Evolutionary conservation across 192 early-diverging fungal genomes (phyloP).

Genomic region (Coemansia pectinata): DNA sequence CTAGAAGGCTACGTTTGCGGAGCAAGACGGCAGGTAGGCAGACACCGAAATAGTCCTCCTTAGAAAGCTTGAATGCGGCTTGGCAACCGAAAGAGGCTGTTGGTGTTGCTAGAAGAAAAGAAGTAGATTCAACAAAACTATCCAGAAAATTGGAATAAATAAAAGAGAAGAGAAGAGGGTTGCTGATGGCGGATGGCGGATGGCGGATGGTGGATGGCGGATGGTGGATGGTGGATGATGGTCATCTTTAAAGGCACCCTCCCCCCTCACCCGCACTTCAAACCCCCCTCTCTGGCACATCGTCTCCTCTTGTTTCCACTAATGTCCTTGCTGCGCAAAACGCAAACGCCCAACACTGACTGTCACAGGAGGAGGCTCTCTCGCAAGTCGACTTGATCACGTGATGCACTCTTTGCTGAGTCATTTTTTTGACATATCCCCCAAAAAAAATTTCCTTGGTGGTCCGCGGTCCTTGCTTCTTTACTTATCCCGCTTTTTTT

Average conservation of each 20-base stretch:
- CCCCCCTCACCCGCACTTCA: too few species aligned
- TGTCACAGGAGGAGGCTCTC: not conserved
- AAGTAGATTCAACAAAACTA: not conserved
- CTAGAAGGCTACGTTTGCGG: constrained; percentile 5
- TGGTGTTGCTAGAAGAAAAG: not conserved
- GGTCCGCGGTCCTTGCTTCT: not conserved
- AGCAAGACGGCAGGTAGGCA: not conserved
- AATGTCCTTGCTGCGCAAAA: not conserved
- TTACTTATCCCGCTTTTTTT: not conserved
- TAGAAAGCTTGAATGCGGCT: not conserved
- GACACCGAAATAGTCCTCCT: not conserved
- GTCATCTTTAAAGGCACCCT: too few species aligned
- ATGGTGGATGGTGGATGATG: too few species aligned
- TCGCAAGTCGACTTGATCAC: not conserved
- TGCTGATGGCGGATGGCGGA: not conserved
- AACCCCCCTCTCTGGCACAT: not conserved
- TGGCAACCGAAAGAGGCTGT: not conserved
- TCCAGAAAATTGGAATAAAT: too few species aligned
- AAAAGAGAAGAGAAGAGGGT: not conserved
- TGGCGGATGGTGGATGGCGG: too few species aligned
- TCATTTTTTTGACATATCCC: not conserved
- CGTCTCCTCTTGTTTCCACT: not conserved
- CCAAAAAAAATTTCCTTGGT: too few species aligned
- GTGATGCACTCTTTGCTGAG: not conserved
- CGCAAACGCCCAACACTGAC: not conserved